These are phyloP conservation scores for Teratosphaeriaceae sp. DNA, from an alignment of 2,329 filamentous ascomycete species.

Conservation along the genomic window DNA sequence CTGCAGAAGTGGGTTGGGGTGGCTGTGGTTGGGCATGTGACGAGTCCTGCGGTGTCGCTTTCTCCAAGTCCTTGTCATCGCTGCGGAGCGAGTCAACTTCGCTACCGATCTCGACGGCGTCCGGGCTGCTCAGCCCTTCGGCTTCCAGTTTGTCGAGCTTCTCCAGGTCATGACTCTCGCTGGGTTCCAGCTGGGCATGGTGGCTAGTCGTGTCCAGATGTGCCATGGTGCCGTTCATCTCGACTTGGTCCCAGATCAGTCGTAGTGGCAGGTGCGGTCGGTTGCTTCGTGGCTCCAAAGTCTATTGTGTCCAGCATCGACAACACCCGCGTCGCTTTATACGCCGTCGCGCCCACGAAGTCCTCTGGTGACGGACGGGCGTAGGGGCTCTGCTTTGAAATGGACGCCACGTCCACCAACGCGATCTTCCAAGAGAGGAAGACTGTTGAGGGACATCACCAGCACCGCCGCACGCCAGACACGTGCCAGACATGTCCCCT, in stretches of 20 bases:
- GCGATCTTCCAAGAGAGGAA: background rate
- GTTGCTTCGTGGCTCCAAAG: too few species aligned
- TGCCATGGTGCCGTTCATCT: background rate
- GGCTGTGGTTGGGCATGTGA: background rate
- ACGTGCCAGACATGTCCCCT: too few species aligned
- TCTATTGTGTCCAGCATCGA: too few species aligned
- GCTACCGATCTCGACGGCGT: background rate
- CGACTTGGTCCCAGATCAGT: too few species aligned
- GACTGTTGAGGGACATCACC: background rate
- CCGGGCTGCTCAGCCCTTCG: background rate
- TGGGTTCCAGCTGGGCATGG: background rate
- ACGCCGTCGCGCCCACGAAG: too few species aligned
- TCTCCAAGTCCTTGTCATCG: slow-evolving; percentile 5
- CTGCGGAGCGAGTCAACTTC: background rate
- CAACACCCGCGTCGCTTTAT: too few species aligned
- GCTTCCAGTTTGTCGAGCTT: background rate
- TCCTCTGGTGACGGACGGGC: too few species aligned
- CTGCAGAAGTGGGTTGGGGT: slow-evolving; percentile 10
- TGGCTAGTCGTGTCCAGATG: background rate
- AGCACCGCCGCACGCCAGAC: background rate
- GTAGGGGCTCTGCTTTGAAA: too few species aligned
- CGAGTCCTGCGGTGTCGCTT: slow-evolving; percentile 3
- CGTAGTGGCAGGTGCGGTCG: too few species aligned
- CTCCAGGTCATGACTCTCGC: background rate
- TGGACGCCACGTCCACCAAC: too few species aligned